Conservation (phyloP, 73 alveolate genomes). For the Tetrahymena elliotti region DNA sequence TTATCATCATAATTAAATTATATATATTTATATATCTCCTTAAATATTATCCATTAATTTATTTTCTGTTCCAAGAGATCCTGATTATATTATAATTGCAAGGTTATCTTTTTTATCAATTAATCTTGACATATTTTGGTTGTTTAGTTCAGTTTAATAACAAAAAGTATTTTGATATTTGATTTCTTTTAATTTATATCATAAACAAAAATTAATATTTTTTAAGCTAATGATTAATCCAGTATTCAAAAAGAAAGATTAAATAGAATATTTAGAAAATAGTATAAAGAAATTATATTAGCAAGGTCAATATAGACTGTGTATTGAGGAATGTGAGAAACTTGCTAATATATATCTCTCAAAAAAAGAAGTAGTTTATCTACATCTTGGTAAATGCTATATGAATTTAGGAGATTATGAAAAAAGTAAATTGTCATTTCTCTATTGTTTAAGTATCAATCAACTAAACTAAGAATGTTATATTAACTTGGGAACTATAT, state of each 20-base stretch:
- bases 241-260: background rate
- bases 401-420: background rate
- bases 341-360: background rate
- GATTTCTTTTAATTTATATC: too few species aligned
- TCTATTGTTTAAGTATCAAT: background rate
- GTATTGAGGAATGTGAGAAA: background rate
- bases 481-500: background rate
- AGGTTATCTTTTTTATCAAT: too few species aligned
- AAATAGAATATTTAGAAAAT: background rate
- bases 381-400: background rate
- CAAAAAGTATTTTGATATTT: background rate
- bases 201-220: too few species aligned
- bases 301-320: background rate
- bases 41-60: too few species aligned
- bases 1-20: background rate
- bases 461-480: background rate
- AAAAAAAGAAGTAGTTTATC: background rate
- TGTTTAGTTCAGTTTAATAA: background rate
- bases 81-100: too few species aligned
- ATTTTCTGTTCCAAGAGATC: too few species aligned
- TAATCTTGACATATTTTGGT: too few species aligned
- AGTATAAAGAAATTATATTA: background rate
- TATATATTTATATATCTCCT: background rate
- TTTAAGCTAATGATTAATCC: background rate
- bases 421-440: background rate